Conservation (phyloP, 106 monocot genomes). For the Iris macrosiphon region DNA sequence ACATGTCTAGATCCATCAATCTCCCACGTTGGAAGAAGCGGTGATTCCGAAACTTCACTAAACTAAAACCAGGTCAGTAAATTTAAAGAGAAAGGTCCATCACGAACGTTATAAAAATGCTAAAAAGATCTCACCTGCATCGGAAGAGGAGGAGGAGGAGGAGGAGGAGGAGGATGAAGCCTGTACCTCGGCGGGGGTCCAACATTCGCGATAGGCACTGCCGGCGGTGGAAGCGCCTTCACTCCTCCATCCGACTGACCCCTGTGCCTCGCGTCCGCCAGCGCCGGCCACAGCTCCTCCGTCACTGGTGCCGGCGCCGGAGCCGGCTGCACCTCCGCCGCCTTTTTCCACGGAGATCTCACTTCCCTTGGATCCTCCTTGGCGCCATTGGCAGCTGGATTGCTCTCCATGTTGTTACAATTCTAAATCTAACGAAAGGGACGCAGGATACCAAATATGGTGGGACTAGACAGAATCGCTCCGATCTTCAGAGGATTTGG, state of each 20-base stretch:
- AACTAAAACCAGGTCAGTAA: no score
- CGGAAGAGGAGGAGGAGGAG: background rate
- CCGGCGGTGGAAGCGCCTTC: background rate
- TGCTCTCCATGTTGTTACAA: slow-evolving; percentile 2
- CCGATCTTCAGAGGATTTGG: no score
- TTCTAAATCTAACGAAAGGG: no score
- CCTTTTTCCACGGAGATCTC: slow-evolving; percentile 5
- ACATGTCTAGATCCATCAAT: no score
- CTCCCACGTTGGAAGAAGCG: no score
- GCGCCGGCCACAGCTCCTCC: slow-evolving; percentile 3
- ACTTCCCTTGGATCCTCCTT: background rate
- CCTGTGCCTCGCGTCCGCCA: background rate
- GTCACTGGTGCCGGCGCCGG: background rate
- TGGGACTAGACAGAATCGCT: no score
- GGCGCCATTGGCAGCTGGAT: background rate
- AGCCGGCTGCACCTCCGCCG: background rate
- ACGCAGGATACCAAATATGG: no score
- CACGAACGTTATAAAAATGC: background rate
- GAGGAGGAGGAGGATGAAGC: no score
- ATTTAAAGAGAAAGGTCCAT: no score
- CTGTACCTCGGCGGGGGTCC: no score
- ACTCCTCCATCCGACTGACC: background rate
- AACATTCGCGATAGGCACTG: no score
- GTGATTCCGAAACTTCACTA: no score
- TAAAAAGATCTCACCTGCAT: slow-evolving; percentile 3